Base-by-base conservation (phyloP, 345 rosid species). In the Citrus sp. region DNA sequence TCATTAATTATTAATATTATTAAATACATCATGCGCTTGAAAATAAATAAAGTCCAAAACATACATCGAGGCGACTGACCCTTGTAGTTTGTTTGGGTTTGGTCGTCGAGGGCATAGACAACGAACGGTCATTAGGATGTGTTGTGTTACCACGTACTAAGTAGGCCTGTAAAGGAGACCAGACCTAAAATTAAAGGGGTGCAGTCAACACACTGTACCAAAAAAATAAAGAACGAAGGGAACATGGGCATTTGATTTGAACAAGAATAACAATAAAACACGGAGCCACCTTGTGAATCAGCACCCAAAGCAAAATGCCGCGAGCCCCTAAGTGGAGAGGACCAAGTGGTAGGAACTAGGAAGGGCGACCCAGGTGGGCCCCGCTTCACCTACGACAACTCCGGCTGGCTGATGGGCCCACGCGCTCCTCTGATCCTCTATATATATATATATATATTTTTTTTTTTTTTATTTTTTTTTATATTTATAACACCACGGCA, bases 261-360 rank as follows among this genome's bases (percentile, higher is more conserved):
- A 51, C 22, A 5, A 18, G 21, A 37, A 13, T 12, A 13, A 12
- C 18, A 61, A 8, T 0, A 54, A 49, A 32, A 67, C 27, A 13
- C 0, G 14, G 74, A 77, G 81, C 85, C 79, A 79, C 70, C 82
- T 61, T 40, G 81, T 56, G 27, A 61, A 60, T 46, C 64, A 40
- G 54, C 64, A 51, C 75, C 60, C 66, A 76, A 19, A 35, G 56
- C 34, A 30, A 66, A 5, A 13, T 2, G 61, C 19, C 60, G 62
- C 40, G n/a, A 54, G 21, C 56, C 56, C 56, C 22, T 16, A 16
- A 51, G 14, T 42, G 49, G 14, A 32, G 73, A 67, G 60, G 65
- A 74, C 78, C 78, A 30, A 62, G 74, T 74, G 80, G 35, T 70
- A 1, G 78, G 71, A 72, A 24, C 28, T 70, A 2, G 78, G 71